phyloP scores from a whole-genome alignment of 176 grass and related monocot genomes.

The Aechmea fasciata region DNA sequence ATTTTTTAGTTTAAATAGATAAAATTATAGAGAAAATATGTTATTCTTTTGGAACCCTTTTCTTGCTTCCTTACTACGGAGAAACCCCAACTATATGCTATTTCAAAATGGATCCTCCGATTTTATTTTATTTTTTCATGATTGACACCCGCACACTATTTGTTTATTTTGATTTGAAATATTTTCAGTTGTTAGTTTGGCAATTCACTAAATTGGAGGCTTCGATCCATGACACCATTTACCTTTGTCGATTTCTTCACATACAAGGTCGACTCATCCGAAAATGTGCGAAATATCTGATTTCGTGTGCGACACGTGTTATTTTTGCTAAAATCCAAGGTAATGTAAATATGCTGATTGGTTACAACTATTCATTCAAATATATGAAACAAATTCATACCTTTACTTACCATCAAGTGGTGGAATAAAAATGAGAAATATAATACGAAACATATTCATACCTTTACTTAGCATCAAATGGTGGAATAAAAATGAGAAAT shows the following conservation, averaged over 20 bases:
- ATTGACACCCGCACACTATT: no score
- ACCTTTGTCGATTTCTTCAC: conserved; percentile 41
- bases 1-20: no score
- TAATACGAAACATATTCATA: neutral
- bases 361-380: no score
- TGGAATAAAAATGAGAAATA: neutral
- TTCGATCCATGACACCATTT: conserved; percentile 40
- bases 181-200: no score
- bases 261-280: conserved; percentile 14
- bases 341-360: conserved; percentile 6
- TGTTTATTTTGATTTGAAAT: no score
- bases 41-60: no score
- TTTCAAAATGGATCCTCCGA: neutral
- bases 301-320: conserved; percentile 43
- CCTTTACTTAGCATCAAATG: no score
- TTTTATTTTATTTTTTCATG: no score
- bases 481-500: neutral
- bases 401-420: neutral
- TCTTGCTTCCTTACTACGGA: no score
- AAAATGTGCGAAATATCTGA: conserved; percentile 20
- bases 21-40: no score
- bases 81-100: no score
- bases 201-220: conserved; percentile 39
- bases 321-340: conserved; percentile 58
- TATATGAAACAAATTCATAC: neutral